These are phyloP conservation scores for Hirsutella thompsonii DNA, from an alignment of 2,329 filamentous ascomycete species.

Conservation along the genomic window DNA sequence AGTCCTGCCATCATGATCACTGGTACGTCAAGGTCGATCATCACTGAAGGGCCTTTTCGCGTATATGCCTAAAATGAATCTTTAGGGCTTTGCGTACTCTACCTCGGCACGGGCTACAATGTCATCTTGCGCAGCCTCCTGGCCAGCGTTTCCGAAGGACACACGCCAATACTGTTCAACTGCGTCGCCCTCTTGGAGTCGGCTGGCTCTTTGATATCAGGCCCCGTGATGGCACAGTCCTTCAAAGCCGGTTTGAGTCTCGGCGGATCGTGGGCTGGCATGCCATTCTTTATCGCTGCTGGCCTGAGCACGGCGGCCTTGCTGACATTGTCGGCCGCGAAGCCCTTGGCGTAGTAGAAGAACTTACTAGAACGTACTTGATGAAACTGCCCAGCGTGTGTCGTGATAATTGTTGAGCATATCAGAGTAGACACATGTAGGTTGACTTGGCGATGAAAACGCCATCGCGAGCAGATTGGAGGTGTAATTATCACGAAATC, in stretches of 20 bases:
- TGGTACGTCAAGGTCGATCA: background rate
- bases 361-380: too few species aligned
- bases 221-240: background rate
- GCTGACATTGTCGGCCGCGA: background rate
- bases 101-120: conserved; percentile 1
- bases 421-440: too few species aligned
- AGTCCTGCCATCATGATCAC: background rate
- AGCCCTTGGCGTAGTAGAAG: background rate
- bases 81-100: background rate
- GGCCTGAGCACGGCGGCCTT: background rate
- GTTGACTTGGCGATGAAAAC: too few species aligned
- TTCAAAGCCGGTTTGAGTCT: background rate
- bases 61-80: background rate
- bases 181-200: background rate
- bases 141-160: background rate
- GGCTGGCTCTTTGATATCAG: background rate
- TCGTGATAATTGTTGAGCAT: too few species aligned
- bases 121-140: background rate
- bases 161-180: background rate
- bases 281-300: background rate
- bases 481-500: too few species aligned
- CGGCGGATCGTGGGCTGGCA: background rate
- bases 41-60: background rate
- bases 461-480: too few species aligned
- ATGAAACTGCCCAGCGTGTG: too few species aligned